Evolutionary conservation across 164 flowering plant genomes (phyloP).

Genomic region (Stephania japonica): DNA sequence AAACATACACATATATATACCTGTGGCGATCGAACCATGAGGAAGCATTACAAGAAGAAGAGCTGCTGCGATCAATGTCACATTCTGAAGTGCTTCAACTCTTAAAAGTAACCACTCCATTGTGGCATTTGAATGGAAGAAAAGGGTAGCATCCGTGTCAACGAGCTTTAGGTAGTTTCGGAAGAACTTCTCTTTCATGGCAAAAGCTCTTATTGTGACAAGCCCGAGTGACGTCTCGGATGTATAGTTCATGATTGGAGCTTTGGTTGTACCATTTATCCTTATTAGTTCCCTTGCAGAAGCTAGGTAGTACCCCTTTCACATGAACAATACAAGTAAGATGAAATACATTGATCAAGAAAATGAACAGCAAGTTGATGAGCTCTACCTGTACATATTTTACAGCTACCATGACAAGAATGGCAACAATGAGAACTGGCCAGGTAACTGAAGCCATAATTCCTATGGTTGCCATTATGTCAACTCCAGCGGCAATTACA

Average conservation of each 20-base stretch:
- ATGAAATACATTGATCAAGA: neutral
- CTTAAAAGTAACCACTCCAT: constrained; percentile 73
- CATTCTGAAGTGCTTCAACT: constrained; percentile 60
- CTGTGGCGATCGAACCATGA: constrained; percentile 46
- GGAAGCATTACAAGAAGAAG: constrained; percentile 63
- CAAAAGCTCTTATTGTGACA: constrained; percentile 69
- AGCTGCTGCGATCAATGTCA: constrained; percentile 61
- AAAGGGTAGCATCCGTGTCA: constrained; percentile 62
- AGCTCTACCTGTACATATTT: constrained; percentile 58
- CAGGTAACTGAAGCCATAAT: constrained; percentile 80
- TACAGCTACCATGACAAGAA: constrained; percentile 34
- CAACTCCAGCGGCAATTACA: constrained; percentile 35
- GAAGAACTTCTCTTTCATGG: constrained; percentile 45
- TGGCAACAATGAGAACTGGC: constrained; percentile 73
- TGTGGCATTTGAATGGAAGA: constrained; percentile 66
- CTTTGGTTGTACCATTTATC: constrained; percentile 87
- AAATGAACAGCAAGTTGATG: neutral
- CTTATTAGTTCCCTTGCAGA: constrained; percentile 68
- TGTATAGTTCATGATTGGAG: constrained; percentile 75
- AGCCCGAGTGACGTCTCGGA: constrained; percentile 84
- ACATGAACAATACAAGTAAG: neutral
- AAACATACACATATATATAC: constrained; percentile 22
- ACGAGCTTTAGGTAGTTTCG: constrained; percentile 49
- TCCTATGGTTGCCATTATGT: constrained; percentile 32
- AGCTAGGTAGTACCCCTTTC: constrained; percentile 61